Percentiles rank a stretch among this genome's conserved stretches.
These are phyloP conservation scores for sorghum (Sorghum bicolor) DNA, from an alignment of 176 grass and related monocot species.

Conservation along the genomic window Sorghum_bicolor_NCBIv3 NC_012878.2:58146501-58147000, in stretches of 20 bases:
- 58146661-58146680: neutral
- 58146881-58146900: neutral
- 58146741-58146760: neutral
- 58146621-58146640: neutral
- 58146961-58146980: neutral
- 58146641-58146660: neutral
- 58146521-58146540: neutral
- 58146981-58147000: neutral
- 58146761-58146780: constrained; percentile 17
- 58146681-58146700: neutral
- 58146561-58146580: neutral
- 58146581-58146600: neutral
- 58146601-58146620: neutral
- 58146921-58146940: neutral
- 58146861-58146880: neutral
- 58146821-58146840: no score
- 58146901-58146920: neutral
- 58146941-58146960: neutral
- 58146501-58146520: constrained; percentile 23
- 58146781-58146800: neutral
- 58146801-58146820: neutral
- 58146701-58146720: neutral
- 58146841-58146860: no score
- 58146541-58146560: neutral
- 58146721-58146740: neutral